phyloP scores from a whole-genome alignment of 2,329 filamentous ascomycete species.

The Aspergillus felis region DNA sequence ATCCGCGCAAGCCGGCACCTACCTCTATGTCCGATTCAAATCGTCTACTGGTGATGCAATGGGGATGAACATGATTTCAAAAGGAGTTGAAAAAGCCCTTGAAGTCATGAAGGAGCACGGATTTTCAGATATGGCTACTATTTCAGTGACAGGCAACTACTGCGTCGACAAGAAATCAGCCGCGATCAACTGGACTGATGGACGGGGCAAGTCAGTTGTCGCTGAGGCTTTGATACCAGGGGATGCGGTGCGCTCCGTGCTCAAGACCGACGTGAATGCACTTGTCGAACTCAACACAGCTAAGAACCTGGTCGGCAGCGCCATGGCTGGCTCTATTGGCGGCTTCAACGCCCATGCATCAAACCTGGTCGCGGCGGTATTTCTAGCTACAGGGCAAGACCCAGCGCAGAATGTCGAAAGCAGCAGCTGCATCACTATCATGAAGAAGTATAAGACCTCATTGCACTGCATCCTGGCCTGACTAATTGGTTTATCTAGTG shows the following conservation, averaged over 20 bases:
- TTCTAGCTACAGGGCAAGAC: conserved; percentile 93
- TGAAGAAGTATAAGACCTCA: conserved; percentile 87
- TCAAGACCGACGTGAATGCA: conserved; percentile 92
- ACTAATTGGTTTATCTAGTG: conserved; percentile 46
- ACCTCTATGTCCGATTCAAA: conserved; percentile 97
- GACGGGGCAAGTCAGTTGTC: conserved; percentile 92
- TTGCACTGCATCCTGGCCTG: conserved; percentile 11
- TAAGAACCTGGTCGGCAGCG: conserved; percentile 95
- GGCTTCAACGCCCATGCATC: conserved; percentile 98
- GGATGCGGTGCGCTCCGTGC: conserved; percentile 76
- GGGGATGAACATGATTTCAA: conserved; percentile 99
- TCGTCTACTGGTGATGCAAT: conserved; percentile 98
- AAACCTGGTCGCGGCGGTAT: conserved; percentile 95
- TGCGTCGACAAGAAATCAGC: conserved; percentile 98
- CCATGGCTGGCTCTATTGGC: conserved; percentile 93
- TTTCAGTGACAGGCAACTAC: conserved; percentile 94
- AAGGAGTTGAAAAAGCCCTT: conserved; percentile 93
- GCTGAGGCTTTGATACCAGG: conserved; percentile 94
- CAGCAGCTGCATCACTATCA: conserved; percentile 95
- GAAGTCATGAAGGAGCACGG: conserved; percentile 84
- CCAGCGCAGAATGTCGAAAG: conserved; percentile 97
- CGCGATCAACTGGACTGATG: conserved; percentile 98
- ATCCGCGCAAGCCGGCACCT: conserved; percentile 87
- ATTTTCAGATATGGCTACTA: conserved; percentile 93
- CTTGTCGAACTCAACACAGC: conserved; percentile 88